Conservation (phyloP, 192 early-diverging fungal species). For the Coemansia sp. region DNA sequence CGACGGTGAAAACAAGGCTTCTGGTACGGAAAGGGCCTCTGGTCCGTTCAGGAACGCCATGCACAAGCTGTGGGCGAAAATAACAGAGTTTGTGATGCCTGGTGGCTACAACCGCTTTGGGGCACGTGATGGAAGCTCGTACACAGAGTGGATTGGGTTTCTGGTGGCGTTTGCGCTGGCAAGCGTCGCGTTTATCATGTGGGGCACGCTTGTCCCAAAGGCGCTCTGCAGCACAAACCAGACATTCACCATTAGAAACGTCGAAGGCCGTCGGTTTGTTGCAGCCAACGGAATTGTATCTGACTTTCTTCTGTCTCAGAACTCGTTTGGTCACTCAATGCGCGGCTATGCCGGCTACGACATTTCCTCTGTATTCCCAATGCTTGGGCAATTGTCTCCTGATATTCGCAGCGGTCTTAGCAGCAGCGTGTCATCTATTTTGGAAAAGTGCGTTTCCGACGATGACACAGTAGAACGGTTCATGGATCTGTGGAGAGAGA, state of each 20-base stretch:
- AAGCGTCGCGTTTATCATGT: slow-evolving; percentile 52
- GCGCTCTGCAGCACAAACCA: slow-evolving; percentile 50
- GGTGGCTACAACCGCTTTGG: slow-evolving; percentile 55
- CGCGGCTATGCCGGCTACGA: slow-evolving; percentile 51
- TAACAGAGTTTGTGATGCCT: slow-evolving; percentile 38
- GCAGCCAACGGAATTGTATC: slow-evolving; percentile 52
- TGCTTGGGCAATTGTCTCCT: slow-evolving; percentile 38
- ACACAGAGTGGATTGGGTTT: slow-evolving; percentile 40
- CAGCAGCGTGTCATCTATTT: slow-evolving; percentile 5
- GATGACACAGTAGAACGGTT: slow-evolving; percentile 19
- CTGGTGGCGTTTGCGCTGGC: slow-evolving; percentile 47
- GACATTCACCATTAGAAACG: slow-evolving; percentile 41
- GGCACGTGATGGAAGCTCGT: slow-evolving; percentile 26
- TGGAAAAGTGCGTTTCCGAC: slow-evolving; percentile 30
- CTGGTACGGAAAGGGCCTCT: background rate
- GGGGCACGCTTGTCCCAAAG: slow-evolving; percentile 51
- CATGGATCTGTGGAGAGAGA: slow-evolving; percentile 31
- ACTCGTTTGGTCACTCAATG: slow-evolving; percentile 36
- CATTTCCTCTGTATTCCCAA: slow-evolving; percentile 39
- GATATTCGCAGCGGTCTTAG: slow-evolving; percentile 8
- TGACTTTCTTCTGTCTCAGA: slow-evolving; percentile 43
- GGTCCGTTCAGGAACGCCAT: slow-evolving; percentile 3
- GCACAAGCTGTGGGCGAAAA: slow-evolving; percentile 15
- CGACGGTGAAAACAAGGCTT: background rate
- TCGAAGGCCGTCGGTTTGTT: slow-evolving; percentile 33